Conservation (phyloP, 192 early-diverging fungal genomes). For the Rhizophagus clarus region DNA sequence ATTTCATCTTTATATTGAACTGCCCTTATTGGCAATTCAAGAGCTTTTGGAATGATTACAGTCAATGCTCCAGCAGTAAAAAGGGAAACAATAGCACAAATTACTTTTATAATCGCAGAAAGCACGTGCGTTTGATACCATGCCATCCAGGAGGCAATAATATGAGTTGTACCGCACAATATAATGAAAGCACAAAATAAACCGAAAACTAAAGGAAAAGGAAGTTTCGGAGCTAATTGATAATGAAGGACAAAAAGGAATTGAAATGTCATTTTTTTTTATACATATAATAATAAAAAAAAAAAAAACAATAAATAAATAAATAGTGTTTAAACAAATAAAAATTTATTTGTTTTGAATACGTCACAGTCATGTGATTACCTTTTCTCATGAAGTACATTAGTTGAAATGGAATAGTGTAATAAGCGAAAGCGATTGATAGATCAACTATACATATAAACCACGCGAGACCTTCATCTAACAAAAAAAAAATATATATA, state of each 20-base stretch:
- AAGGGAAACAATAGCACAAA: background rate
- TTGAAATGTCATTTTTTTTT: background rate
- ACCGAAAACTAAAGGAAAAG: conserved; percentile 18
- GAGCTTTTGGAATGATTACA: conserved; percentile 14
- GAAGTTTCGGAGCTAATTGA: conserved; percentile 3
- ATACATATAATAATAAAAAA: too few species aligned
- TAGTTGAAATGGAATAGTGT: conserved; percentile 14
- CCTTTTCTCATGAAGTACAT: conserved; percentile 27
- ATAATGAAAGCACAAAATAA: conserved; percentile 19
- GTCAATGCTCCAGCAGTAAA: background rate
- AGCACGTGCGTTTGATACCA: conserved; percentile 19
- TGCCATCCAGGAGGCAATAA: conserved; percentile 14
- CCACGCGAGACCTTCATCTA: background rate
- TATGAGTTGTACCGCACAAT: conserved; percentile 17
- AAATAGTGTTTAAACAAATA: too few species aligned
- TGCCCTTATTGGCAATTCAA: conserved; percentile 6
- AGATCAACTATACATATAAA: conserved; percentile 16
- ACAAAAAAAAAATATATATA: background rate
- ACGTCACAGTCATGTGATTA: background rate
- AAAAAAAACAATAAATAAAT: too few species aligned
- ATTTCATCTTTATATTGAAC: conserved; percentile 26
- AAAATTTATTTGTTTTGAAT: background rate
- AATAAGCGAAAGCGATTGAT: conserved; percentile 11
- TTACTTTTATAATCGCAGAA: conserved; percentile 16
- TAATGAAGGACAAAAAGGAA: background rate